These are phyloP conservation scores for Neurospora sp. DNA, from an alignment of 495 filamentous ascomycete genomes.

Conservation along the genomic window DNA sequence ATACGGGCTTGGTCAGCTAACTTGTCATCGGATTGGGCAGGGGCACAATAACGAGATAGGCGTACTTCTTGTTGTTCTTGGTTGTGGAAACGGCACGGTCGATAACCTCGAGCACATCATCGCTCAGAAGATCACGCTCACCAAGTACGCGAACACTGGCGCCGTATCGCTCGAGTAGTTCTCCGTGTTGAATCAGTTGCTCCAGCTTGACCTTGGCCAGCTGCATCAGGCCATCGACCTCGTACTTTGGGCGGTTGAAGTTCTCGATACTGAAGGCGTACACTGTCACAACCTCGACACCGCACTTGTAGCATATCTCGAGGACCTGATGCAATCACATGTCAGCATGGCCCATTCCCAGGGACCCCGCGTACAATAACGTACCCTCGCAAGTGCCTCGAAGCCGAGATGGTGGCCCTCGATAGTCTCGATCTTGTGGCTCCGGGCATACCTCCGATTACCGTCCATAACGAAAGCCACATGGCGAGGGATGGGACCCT, in stretches of 20 bases:
- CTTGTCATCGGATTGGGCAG: background rate
- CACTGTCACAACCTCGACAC: conserved; percentile 89
- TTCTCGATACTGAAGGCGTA: conserved; percentile 99
- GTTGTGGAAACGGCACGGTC: conserved; percentile 77
- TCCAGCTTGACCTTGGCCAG: conserved; percentile 90
- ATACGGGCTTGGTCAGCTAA: conserved; percentile 7
- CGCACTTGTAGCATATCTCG: conserved; percentile 94
- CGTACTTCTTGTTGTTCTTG: conserved; percentile 64
- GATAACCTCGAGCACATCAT: conserved; percentile 79
- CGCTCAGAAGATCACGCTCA: conserved; percentile 65
- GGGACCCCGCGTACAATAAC: conserved; percentile 6
- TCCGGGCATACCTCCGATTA: conserved; percentile 81
- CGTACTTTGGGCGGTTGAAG: conserved; percentile 95
- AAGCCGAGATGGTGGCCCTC: conserved; percentile 97
- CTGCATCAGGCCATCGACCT: conserved; percentile 95
- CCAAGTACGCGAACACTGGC: conserved; percentile 77
- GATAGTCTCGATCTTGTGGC: conserved; percentile 86
- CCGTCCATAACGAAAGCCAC: conserved; percentile 99
- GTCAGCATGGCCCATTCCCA: background rate
- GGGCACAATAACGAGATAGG: background rate
- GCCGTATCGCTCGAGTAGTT: conserved; percentile 85
- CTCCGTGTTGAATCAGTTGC: conserved; percentile 86
- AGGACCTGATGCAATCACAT: conserved; percentile 50
- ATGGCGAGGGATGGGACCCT: conserved; percentile 87
- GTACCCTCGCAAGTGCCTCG: conserved; percentile 77